Base-by-base conservation (phyloP, 1,284 basidiomycete genomes). In the Moesziomyces globuligerus region DNA sequence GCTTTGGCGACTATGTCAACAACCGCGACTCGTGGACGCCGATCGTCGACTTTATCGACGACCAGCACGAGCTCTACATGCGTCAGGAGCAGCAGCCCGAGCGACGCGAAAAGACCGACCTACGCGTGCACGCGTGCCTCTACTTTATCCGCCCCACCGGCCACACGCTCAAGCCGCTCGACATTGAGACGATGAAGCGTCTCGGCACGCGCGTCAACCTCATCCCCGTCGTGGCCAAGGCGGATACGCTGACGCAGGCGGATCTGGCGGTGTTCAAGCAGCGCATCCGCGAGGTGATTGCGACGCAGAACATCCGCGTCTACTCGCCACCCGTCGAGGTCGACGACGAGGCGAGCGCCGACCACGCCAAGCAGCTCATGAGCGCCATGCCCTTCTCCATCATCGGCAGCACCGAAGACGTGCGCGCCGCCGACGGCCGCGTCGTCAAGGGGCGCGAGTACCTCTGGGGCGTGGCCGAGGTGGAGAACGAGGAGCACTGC, bases 21-120 rank as follows among this genome's bases (percentile, higher is more conserved):
- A 98, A 98, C 88, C 90, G 93, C 65, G 95, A 98, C 84, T 93
- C 92, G 40, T 99, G 95, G 95, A 87, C 89, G 20, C 95, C 96
- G 56, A 98, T 99, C 72, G 90, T 99, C 82, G 95, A 99, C 84
- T 98, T 98, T 84, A 93, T 98, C 79, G 96, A 99, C 83, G 96
- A 98, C 86, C 95, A 98, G 86, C 95, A 98, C 83, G 96, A 98
- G 85, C 90, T 91, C 28, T 99, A 95, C 85, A 98, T 99, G 95
- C 89, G 95, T 59, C 95, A 98, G 85, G 95, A 99, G 85, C 96
- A 98, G 85, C 96, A 98, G 84, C 96, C 96, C 10, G 89, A 92
- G 85, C 88, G 96, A 60, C 86, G 85, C 64, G 92, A 95, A 77
- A 98, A 98, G 87, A 92, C 90, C 43, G 95, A 99, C 85, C 86